Conservation (phyloP, 1,139 yeast genomes). For the Saccharomycopsis crataegensis region DNA sequence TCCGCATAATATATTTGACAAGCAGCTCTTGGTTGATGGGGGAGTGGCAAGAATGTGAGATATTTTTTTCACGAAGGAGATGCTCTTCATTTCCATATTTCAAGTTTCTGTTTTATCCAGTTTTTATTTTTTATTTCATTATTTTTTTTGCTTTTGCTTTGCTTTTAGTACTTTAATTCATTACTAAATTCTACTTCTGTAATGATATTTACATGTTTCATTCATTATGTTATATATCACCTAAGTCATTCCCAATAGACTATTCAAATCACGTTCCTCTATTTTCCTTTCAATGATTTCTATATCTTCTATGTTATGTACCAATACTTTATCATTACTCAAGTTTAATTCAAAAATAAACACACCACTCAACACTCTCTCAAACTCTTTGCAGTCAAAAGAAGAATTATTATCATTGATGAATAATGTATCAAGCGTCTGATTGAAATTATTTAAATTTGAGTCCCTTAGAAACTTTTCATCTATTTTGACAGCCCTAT, state of each 20-base stretch:
- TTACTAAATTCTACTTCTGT: neutral
- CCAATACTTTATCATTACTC: slow-evolving; percentile 48
- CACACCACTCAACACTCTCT: slow-evolving; percentile 44
- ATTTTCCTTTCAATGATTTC: slow-evolving; percentile 34
- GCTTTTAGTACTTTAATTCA: neutral
- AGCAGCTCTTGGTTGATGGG: slow-evolving; percentile 46
- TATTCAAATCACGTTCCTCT: slow-evolving; percentile 1
- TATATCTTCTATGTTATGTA: slow-evolving; percentile 74
- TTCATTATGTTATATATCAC: neutral
- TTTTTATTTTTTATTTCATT: neutral
- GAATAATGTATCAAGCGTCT: slow-evolving; percentile 16
- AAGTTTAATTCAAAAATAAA: slow-evolving; percentile 68
- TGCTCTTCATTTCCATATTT: neutral
- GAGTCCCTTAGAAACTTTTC: neutral
- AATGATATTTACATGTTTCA: neutral
- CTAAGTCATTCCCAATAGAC: slow-evolving; percentile 1
- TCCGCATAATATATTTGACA: slow-evolving; percentile 46
- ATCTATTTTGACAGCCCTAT: neutral
- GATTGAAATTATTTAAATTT: neutral
- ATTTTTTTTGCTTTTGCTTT: neutral
- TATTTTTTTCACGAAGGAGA: neutral
- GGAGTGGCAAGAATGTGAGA: slow-evolving; percentile 30
- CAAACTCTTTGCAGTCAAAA: slow-evolving; percentile 28
- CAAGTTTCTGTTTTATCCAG: neutral
- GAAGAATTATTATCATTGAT: slow-evolving; percentile 1